Conservation (phyloP, 2,329 filamentous ascomycete genomes). For the Herpomyces periplanetae region DNA sequence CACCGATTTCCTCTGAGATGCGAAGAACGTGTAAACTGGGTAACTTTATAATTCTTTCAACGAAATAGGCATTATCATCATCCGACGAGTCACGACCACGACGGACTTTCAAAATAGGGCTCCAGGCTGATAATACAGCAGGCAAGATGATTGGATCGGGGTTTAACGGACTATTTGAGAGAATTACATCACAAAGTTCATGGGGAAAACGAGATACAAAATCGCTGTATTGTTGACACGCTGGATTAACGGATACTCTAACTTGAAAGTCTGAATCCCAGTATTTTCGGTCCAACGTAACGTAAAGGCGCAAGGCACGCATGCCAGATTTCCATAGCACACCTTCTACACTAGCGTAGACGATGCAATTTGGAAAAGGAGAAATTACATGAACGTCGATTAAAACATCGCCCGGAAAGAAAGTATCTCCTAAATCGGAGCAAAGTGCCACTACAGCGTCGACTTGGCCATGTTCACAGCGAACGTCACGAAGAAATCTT, state of each 20-base stretch:
- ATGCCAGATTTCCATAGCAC: conserved; percentile 10
- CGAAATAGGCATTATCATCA: conserved; percentile 11
- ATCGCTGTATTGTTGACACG: conserved; percentile 5
- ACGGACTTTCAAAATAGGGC: conserved; percentile 9
- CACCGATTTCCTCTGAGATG: conserved; percentile 27
- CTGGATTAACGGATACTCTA: conserved; percentile 8
- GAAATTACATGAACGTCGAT: conserved; percentile 9
- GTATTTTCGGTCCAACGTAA: conserved; percentile 9
- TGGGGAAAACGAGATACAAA: neutral
- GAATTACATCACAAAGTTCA: conserved; percentile 1
- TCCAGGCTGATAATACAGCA: conserved; percentile 18
- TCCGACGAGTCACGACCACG: no score
- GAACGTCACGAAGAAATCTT: no score
- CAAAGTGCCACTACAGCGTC: conserved; percentile 19
- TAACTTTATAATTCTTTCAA: conserved; percentile 15
- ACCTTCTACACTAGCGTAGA: conserved; percentile 9
- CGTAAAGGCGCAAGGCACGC: conserved; percentile 9
- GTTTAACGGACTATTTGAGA: conserved; percentile 4
- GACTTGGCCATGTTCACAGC: no score
- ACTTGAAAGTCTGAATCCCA: conserved; percentile 8
- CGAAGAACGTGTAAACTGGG: conserved; percentile 8
- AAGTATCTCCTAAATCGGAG: conserved; percentile 24
- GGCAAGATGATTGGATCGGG: conserved; percentile 4
- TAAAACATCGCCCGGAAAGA: conserved; percentile 12
- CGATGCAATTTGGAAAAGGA: conserved; percentile 6